Percentiles rank a stretch among this genome's conserved stretches.
These are phyloP conservation scores for Rhododendron mucronatum DNA, from an alignment of 148 eudicot genomes.

Conservation along the genomic window DNA sequence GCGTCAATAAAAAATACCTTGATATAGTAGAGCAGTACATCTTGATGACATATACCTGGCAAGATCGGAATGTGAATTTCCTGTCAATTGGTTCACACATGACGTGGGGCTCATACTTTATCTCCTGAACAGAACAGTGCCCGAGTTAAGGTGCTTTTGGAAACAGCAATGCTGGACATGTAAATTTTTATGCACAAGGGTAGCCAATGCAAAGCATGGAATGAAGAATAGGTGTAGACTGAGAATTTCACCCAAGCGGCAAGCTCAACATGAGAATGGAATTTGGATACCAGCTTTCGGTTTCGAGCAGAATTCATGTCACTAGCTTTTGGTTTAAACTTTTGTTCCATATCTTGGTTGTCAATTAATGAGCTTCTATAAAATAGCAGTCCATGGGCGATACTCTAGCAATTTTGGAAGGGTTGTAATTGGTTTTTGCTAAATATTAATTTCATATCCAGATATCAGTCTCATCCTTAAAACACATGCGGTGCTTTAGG, in stretches of 20 bases:
- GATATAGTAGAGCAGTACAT: neutral
- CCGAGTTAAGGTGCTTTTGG: neutral
- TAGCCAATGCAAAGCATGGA: neutral
- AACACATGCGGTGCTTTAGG: neutral
- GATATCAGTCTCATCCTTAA: neutral
- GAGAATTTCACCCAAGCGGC: neutral
- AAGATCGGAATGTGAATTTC: constrained; percentile 34
- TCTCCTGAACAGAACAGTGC: constrained; percentile 27
- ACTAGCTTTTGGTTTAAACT: neutral
- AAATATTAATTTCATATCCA: neutral
- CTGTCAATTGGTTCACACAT: constrained; percentile 45
- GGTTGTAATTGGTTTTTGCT: neutral
- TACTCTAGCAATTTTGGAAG: constrained; percentile 4
- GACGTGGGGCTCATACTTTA: constrained; percentile 42
- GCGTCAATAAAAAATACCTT: neutral
- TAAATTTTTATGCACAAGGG: neutral
- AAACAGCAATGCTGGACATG: neutral
- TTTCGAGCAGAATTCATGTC: neutral
- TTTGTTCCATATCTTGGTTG: neutral
- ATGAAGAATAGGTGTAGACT: neutral
- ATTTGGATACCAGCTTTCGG: neutral
- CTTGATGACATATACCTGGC: constrained; percentile 27
- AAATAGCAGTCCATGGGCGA: neutral
- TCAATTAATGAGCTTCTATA: neutral
- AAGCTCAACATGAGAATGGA: neutral